Evolutionary conservation across 1,139 yeast genomes (phyloP).

Genomic region (Geotrichum klebahnii): DNA sequence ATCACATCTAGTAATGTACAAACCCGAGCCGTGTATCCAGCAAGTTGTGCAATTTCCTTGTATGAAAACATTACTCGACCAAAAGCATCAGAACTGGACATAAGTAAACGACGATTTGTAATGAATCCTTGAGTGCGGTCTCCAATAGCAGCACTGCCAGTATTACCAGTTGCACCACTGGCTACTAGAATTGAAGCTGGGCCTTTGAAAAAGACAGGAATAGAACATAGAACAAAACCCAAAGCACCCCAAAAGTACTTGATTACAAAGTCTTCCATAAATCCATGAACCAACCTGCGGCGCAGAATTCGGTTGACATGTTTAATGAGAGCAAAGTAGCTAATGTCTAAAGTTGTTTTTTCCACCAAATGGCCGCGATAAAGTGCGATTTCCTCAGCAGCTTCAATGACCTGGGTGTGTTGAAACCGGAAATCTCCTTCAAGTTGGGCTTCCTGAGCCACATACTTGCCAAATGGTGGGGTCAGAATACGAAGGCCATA

Average conservation of each 20-base stretch:
- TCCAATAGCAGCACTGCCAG: slow-evolving; percentile 26
- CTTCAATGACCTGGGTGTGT: slow-evolving; percentile 75
- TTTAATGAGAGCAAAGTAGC: slow-evolving; percentile 76
- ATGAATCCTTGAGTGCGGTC: slow-evolving; percentile 56
- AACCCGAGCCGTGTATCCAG: slow-evolving; percentile 79
- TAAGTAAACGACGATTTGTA: slow-evolving; percentile 79
- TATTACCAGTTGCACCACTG: slow-evolving; percentile 21
- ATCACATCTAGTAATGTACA: slow-evolving; percentile 66
- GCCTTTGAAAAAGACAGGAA: slow-evolving; percentile 75
- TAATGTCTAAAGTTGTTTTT: slow-evolving; percentile 68
- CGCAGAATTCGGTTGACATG: slow-evolving; percentile 76
- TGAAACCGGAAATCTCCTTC: slow-evolving; percentile 83
- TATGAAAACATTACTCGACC: slow-evolving; percentile 84
- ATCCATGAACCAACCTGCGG: slow-evolving; percentile 72
- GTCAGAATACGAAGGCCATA: slow-evolving; percentile 67
- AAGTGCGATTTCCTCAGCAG: slow-evolving; percentile 83
- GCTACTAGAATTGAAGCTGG: slow-evolving; percentile 44
- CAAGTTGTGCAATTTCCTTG: slow-evolving; percentile 75
- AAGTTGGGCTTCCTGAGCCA: slow-evolving; percentile 70
- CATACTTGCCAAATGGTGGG: slow-evolving; percentile 84
- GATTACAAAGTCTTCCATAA: slow-evolving; percentile 59
- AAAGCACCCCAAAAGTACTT: slow-evolving; percentile 96
- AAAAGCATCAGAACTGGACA: slow-evolving; percentile 84
- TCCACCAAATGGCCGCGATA: slow-evolving; percentile 80
- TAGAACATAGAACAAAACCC: slow-evolving; percentile 80